These are phyloP conservation scores for Entonaema liquescens DNA, from an alignment of 495 filamentous ascomycete species.

Conservation along the genomic window DNA sequence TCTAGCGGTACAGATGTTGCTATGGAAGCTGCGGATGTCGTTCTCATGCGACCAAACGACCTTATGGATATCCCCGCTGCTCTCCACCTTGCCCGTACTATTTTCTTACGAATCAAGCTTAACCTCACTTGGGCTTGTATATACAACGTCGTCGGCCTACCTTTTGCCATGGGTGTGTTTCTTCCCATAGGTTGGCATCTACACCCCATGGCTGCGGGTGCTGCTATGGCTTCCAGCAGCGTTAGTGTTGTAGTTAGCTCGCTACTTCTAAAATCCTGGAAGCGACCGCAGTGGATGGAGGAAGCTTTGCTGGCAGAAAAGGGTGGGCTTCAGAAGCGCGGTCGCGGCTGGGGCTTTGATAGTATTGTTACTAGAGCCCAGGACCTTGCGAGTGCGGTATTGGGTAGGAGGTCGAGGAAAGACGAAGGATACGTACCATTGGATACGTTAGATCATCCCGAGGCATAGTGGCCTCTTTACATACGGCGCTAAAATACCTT, in stretches of 20 bases:
- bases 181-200: conserved; percentile 86
- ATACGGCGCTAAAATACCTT: conserved; percentile 1
- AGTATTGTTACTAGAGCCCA: conserved; percentile 50
- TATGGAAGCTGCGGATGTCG: conserved; percentile 96
- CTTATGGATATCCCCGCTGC: conserved; percentile 90
- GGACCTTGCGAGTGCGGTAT: conserved; percentile 47
- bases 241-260: conserved; percentile 89
- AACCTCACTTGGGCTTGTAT: conserved; percentile 91
- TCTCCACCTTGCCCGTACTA: conserved; percentile 80
- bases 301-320: conserved; percentile 69
- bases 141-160: conserved; percentile 92
- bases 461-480: conserved; percentile 28
- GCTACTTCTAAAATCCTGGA: conserved; percentile 87
- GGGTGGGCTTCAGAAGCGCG: conserved; percentile 51
- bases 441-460: conserved; percentile 54
- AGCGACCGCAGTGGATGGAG: conserved; percentile 87
- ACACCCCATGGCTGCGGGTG: conserved; percentile 93
- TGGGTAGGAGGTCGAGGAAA: conserved; percentile 50
- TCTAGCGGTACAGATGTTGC: conserved; percentile 94
- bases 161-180: conserved; percentile 96
- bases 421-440: conserved; percentile 69
- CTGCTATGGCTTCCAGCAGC: conserved; percentile 90
- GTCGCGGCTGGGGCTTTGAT: conserved; percentile 58
- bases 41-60: conserved; percentile 91
- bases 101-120: conserved; percentile 92